Conservation (phyloP, 2,329 filamentous ascomycete genomes). For the Microsporum ferrugineum region DNA sequence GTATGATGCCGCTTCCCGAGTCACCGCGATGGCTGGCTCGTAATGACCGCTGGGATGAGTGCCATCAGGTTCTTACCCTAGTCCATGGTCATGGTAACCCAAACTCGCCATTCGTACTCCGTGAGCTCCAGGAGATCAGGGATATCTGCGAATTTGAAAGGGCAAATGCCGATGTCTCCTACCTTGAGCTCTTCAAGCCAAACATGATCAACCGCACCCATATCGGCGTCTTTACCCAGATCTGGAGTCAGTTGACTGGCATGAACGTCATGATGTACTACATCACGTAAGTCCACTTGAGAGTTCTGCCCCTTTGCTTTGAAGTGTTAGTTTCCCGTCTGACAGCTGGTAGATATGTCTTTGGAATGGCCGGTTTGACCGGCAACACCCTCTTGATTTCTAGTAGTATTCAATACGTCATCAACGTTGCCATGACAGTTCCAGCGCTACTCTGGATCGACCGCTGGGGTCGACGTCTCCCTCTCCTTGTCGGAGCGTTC, state of each 20-base stretch:
- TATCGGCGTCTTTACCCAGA: conserved; percentile 61
- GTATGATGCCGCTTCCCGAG: conserved; percentile 44
- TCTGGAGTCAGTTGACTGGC: conserved; percentile 64
- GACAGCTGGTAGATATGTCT: conserved; percentile 44
- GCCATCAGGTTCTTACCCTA: conserved; percentile 38
- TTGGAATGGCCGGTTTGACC: conserved; percentile 58
- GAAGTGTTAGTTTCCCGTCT: neutral
- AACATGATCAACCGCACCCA: conserved; percentile 63
- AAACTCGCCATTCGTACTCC: conserved; percentile 52
- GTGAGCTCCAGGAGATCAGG: conserved; percentile 61
- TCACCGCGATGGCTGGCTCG: conserved; percentile 54
- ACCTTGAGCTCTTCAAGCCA: conserved; percentile 60
- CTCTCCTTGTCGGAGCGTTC: conserved; percentile 53
- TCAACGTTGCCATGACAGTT: conserved; percentile 70
- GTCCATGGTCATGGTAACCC: conserved; percentile 56
- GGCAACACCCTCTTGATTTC: conserved; percentile 50
- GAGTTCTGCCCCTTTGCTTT: neutral
- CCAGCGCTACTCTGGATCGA: conserved; percentile 66
- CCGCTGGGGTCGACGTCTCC: conserved; percentile 59
- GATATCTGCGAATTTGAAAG: conserved; percentile 64
- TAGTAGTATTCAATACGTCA: conserved; percentile 61
- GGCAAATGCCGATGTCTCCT: conserved; percentile 56
- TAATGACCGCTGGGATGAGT: conserved; percentile 49
- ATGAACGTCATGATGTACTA: conserved; percentile 72
- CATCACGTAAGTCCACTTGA: conserved; percentile 35